Base-by-base conservation (phyloP, 2,329 filamentous ascomycete genomes). In the Clonostachys rhizophaga region DNA sequence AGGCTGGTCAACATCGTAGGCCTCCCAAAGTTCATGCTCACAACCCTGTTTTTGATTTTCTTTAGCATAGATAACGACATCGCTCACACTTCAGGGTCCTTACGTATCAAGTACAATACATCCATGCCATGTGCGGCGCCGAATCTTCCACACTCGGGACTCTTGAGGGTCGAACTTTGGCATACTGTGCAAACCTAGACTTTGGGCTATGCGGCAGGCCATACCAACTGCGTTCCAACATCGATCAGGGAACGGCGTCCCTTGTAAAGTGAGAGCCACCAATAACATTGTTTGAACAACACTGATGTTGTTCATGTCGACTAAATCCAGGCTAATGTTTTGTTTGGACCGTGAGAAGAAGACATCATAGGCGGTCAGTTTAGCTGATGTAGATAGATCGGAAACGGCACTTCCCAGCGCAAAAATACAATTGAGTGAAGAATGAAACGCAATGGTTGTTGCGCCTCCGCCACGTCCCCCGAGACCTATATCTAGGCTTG, bases 181-280 rank as follows among this genome's bases (percentile, higher is more conserved):
- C 24, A 24, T 24, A 8, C 24, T 24, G 46, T 74, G 69, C 34
- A 75, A 50, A 1, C 70, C 69, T 4, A 74, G 54, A 1, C 68
- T 68, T 41, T 68, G 64, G 1, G 67, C 70, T 10, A 71, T 55
- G 4, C 69, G 58, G 44, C 63, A 69, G 0, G 71, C 70, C 6
- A 72, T 44, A 2, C 70, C 70, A 5, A 71, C 62, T 1, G 64
- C 55, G 42, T 70, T 69, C 68, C 70, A 74, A 49, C 69, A 72
- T 9, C 65, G 58, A 18, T 59, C 63, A 1, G 68, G 63, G 45
- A 67, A 68, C 0, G 64, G 61, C 2, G 70, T 70, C 40, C 66
- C 65, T 41, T 72, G 69, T 4, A 73, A 55, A 17, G 63, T 59
- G 1, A 72, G 53, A 0, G 67, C 60, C 13, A 68, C 55, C 2